phyloP scores from a whole-genome alignment of 495 filamentous ascomycete species.

The Tuber aestivum region DNA sequence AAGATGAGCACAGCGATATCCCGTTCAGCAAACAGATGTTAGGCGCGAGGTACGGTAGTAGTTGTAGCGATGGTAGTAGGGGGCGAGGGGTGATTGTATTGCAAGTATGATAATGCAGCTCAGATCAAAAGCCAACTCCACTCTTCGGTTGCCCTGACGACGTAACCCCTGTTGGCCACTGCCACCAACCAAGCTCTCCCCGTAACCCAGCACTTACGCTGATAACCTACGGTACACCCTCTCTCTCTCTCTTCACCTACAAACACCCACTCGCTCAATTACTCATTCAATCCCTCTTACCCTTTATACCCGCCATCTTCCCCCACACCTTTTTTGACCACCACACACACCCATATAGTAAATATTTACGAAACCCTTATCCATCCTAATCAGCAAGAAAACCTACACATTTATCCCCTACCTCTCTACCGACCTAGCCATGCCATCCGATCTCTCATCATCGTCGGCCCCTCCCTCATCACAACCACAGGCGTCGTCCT shows the following conservation, averaged over 20 bases:
- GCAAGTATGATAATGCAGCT: background rate
- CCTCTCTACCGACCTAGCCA: background rate
- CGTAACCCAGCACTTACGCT: no score
- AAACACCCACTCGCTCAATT: background rate
- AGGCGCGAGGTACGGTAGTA: background rate
- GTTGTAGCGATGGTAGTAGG: background rate
- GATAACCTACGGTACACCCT: no score
- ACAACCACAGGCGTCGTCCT: slow-evolving; percentile 49
- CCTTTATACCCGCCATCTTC: background rate
- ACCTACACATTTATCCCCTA: background rate
- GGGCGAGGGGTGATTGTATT: background rate
- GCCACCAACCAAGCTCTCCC: background rate
- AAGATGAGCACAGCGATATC: background rate
- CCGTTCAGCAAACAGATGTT: background rate
- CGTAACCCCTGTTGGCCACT: background rate
- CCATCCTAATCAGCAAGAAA: background rate
- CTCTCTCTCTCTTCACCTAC: background rate
- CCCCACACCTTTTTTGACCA: background rate
- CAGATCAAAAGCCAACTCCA: background rate
- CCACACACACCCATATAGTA: background rate
- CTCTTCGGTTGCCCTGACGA: background rate
- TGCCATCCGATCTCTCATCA: slow-evolving; percentile 13
- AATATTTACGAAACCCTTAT: background rate
- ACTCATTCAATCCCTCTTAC: background rate
- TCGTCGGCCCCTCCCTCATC: slow-evolving; percentile 42